Evolutionary conservation across 2,329 filamentous ascomycete genomes (phyloP).

Genomic region (Trichoderma cornu-damae): DNA sequence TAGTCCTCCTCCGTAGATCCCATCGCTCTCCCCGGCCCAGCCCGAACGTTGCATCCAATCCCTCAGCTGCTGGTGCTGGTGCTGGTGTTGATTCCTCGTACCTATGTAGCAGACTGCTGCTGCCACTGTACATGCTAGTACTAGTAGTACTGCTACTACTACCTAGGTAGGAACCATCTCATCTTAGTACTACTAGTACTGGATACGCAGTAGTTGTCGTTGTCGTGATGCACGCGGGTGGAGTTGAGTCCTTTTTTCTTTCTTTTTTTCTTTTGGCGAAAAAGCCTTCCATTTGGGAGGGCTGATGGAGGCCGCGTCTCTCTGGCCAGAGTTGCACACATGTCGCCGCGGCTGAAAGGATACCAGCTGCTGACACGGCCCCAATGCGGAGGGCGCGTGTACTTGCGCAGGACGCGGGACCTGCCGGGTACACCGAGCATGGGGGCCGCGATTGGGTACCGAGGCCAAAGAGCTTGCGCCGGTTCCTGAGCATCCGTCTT

Average conservation of each 20-base stretch:
- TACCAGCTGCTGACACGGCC: background rate
- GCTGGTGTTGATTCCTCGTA: too few relatives aligned
- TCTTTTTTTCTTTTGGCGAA: too few relatives aligned
- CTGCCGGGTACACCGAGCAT: background rate
- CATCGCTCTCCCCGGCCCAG: slow-evolving; percentile 11
- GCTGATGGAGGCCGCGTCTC: too few relatives aligned
- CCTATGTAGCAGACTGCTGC: background rate
- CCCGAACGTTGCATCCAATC: background rate
- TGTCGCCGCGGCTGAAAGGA: background rate
- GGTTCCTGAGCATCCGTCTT: background rate
- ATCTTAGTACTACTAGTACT: too few relatives aligned
- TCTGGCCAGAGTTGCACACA: slow-evolving; percentile 5
- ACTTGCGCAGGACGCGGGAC: background rate
- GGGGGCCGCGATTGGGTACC: background rate
- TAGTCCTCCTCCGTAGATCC: slow-evolving; percentile 3
- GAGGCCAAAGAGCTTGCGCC: slow-evolving; percentile 6
- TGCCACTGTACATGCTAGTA: too few relatives aligned
- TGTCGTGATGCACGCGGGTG: background rate
- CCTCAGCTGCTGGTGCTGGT: background rate
- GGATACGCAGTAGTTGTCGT: too few relatives aligned
- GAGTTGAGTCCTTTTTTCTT: background rate
- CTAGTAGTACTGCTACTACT: too few relatives aligned
- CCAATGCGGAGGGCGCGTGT: background rate
- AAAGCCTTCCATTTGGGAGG: too few relatives aligned
- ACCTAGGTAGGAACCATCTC: too few relatives aligned